Percentiles rank a stretch among this genome's conserved stretches.
phyloP scores from a whole-genome alignment of 2,329 filamentous ascomycete species.

The Epichloe aotearoae region DNA sequence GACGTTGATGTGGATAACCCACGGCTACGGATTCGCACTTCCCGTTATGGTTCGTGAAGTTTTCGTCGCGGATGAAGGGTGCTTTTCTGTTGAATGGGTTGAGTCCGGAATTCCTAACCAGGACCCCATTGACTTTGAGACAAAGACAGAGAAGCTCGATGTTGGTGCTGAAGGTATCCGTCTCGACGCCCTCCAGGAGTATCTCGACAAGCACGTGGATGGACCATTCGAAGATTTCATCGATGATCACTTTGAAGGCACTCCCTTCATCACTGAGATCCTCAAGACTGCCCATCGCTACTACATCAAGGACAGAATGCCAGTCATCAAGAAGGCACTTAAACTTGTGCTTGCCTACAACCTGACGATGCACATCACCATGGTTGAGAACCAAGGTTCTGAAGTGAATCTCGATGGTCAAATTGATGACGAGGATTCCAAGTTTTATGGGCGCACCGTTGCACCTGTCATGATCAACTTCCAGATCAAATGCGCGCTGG shows the following conservation, averaged over 20 bases:
- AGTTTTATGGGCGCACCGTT: conserved; percentile 78
- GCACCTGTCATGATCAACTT: conserved; percentile 99
- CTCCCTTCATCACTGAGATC: conserved; percentile 88
- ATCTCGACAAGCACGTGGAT: conserved; percentile 90
- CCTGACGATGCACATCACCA: conserved; percentile 83
- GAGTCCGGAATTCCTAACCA: conserved; percentile 58
- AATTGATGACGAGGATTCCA: conserved; percentile 75
- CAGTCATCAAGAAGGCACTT: conserved; percentile 85
- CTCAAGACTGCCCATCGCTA: conserved; percentile 92
- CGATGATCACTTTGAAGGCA: conserved; percentile 91
- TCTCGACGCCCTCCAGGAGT: conserved; percentile 68
- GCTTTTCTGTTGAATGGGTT: conserved; percentile 88
- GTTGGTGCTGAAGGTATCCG: conserved; percentile 83
- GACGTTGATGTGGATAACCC: conserved; percentile 77
- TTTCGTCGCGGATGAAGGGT: conserved; percentile 80
- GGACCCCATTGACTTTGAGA: conserved; percentile 68
- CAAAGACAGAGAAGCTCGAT: conserved; percentile 77
- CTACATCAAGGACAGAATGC: conserved; percentile 76
- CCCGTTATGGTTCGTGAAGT: conserved; percentile 91
- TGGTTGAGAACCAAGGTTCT: conserved; percentile 79
- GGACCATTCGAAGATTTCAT: conserved; percentile 86
- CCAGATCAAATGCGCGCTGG: conserved; percentile 94
- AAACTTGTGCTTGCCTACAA: conserved; percentile 95
- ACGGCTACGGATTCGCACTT: conserved; percentile 87
- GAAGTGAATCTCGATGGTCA: conserved; percentile 67